Evolutionary conservation across 129 eudicot genomes (phyloP).

Genomic region (Oenanthe sinensis): DNA sequence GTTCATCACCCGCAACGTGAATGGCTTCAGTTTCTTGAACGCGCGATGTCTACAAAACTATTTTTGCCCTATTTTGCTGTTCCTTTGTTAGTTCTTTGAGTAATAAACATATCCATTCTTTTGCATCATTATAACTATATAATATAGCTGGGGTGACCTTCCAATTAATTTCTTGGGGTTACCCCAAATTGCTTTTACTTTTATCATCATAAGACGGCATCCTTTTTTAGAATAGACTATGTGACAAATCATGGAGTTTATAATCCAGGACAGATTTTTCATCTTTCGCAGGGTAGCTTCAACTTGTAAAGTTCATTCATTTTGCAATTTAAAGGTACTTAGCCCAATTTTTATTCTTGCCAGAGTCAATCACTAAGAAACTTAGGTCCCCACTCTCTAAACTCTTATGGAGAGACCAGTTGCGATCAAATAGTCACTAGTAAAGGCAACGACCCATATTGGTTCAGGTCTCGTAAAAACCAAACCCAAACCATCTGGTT

Average conservation of each 20-base stretch:
- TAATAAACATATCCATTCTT: not conserved
- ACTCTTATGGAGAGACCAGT: too few species aligned
- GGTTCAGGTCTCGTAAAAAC: not conserved
- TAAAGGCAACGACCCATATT: too few species aligned
- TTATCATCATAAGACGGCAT: not conserved
- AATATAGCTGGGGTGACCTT: not conserved
- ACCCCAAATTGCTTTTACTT: not conserved
- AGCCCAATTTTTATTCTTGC: not conserved
- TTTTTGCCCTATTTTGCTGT: not conserved
- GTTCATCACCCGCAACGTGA: not conserved
- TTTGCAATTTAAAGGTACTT: not conserved
- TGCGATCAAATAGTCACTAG: not conserved
- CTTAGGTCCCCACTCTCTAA: too few species aligned
- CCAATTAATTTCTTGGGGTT: not conserved
- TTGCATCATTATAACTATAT: not conserved
- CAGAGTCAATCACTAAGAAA: not conserved
- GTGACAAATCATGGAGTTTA: not conserved
- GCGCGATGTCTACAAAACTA: not conserved
- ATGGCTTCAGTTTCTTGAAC: too few species aligned
- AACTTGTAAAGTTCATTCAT: not conserved
- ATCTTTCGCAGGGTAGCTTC: not conserved
- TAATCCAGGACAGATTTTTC: too few species aligned
- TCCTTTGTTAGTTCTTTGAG: too few species aligned
- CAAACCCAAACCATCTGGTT: not conserved
- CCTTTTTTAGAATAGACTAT: not conserved